Evolutionary conservation across 176 grass and related monocot species (phyloP).

Genomic region (Metroxylon sagu): DNA sequence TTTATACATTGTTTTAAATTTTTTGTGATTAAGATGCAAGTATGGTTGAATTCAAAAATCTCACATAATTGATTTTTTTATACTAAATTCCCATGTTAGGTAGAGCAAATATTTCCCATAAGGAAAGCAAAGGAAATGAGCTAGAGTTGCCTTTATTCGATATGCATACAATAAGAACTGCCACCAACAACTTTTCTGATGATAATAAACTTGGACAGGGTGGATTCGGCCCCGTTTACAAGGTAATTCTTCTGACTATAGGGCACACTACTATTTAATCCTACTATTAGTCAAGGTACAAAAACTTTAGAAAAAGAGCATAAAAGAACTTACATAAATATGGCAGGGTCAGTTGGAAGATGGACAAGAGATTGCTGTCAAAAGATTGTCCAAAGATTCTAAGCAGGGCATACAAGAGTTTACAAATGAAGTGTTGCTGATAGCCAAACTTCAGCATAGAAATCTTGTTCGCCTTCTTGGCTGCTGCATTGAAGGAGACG

Average conservation of each 20-base stretch:
- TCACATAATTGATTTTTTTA: no score
- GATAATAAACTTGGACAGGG: slow-evolving; percentile 48
- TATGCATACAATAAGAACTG: slow-evolving; percentile 20
- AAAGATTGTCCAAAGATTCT: slow-evolving; percentile 29
- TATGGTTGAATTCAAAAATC: no score
- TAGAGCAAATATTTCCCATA: no score
- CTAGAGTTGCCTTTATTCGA: slow-evolving; percentile 34
- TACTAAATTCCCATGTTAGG: no score
- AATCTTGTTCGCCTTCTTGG: slow-evolving; percentile 48
- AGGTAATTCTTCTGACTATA: neutral
- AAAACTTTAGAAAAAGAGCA: no score
- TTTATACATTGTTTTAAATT: no score
- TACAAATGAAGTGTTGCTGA: slow-evolving; percentile 39
- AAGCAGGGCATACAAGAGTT: slow-evolving; percentile 26
- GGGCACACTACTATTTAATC: no score
- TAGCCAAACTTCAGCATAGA: slow-evolving; percentile 47
- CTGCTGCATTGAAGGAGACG: slow-evolving; percentile 30
- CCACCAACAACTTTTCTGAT: slow-evolving; percentile 40
- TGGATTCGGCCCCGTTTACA: slow-evolving; percentile 57
- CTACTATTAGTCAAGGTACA: no score
- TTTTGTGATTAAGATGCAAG: no score
- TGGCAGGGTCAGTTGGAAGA: slow-evolving; percentile 29
- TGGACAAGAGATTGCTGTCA: slow-evolving; percentile 48
- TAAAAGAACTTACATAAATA: no score
- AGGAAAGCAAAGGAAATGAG: no score